phyloP scores from a whole-genome alignment of 345 rosid species.

The Citrus cavaleriei region DNA sequence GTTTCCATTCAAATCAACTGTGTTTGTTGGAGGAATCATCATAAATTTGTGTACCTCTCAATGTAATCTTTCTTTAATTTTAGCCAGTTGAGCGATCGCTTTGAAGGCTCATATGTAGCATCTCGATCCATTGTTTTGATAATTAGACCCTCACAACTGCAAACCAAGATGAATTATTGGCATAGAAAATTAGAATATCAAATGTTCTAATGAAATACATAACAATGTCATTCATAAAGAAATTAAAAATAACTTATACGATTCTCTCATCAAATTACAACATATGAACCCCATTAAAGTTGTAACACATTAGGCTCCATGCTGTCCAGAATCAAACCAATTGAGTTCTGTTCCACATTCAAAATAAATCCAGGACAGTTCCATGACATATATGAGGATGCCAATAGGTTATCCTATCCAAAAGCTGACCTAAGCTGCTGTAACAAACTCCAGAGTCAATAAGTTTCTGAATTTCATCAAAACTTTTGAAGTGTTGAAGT shows the following conservation, averaged over 20 bases:
- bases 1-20: slow-evolving; percentile 1
- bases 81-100: slow-evolving; percentile 88
- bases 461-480: neutral
- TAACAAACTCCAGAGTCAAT: neutral
- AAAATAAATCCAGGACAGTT: neutral
- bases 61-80: slow-evolving; percentile 95
- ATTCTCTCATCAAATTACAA: neutral
- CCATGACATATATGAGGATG: neutral
- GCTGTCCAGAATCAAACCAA: neutral
- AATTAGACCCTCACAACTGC: slow-evolving; percentile 95
- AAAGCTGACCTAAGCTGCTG: neutral
- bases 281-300: neutral
- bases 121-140: slow-evolving; percentile 85
- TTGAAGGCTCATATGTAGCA: slow-evolving; percentile 98
- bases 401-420: neutral
- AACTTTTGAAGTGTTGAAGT: neutral
- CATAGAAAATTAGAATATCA: neutral
- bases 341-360: neutral
- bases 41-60: slow-evolving; percentile 45
- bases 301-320: neutral
- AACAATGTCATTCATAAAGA: neutral
- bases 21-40: too few relatives aligned
- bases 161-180: slow-evolving; percentile 19
- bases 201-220: neutral
- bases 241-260: neutral